Evolutionary conservation across 345 rosid genomes (phyloP), one percentile per base, ranked within the genome.

Genomic region (Barbarea vulgaris): DNA sequence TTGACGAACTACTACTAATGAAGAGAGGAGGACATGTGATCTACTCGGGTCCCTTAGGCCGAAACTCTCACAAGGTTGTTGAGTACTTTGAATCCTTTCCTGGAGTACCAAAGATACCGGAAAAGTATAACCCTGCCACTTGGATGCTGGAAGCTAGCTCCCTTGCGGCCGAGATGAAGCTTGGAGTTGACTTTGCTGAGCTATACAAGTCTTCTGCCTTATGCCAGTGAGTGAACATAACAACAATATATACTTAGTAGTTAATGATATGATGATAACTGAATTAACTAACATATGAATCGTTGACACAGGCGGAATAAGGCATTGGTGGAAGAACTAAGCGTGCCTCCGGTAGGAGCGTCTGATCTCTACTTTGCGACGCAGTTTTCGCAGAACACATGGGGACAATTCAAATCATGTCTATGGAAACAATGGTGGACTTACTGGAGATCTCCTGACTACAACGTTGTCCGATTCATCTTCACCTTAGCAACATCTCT

Each of bases 61-160:
- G 36, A 39, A 80, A 89, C 81, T 92, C 97, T 50, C 88, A 88
- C 27, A 83, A 87, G 73, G 69, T 89, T 64, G 71, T 89, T 69
- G 89, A 92, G 69, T 92, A 88, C 82, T 92, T 86, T 53, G 93
- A 89, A 91, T 75, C 86, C 17, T 79, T 89, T 37, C 93, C 89
- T 1, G 96, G 92, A 72, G 85, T 86, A 2, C 87, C 89, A 19
- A 89, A 85, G 76, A 92, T 92, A 37, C 88, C 87, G 9, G 92
- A 87, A 0, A 88, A 86, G 73, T 85, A 87, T 77, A 92, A 89
- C 67, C 97, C 96, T 0, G 96, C 97, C 27, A 89, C 96, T 28
- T 89, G 96, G 96, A 89, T 89, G 96, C 84, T 89, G 3, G 96
- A 92, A 88, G 97, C 86, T 69, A 92, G 91, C 82, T 88, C 96